Base-by-base conservation (phyloP, 2,329 filamentous ascomycete species). In the Talaromyces funiculosus region DNA sequence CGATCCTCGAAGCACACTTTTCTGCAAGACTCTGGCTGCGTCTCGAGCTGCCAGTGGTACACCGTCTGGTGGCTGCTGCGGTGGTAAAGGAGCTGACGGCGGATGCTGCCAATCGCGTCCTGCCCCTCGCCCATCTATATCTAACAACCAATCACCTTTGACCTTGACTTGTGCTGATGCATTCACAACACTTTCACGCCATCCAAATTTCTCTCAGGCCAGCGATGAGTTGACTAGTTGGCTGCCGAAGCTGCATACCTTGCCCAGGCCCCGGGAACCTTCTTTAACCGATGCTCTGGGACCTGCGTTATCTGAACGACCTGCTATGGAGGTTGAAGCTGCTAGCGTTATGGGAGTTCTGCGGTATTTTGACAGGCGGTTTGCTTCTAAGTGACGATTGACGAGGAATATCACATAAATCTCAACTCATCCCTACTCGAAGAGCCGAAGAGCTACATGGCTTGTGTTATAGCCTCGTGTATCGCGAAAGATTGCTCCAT, bases 341-440 rank as follows among this genome's bases (percentile, higher is more conserved):
- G 89, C 89, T 0, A 92, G 89, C 72, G 90, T 92, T 59, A 92
- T 92, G 89, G 88, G 87, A 43, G 89, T 92, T n/a, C 75, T 92
- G 62, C 90, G 89, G 73, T 87, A 89, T 64, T 92, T 92, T 75
- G 89, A 92, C 68, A 81, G 90, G 54, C 79, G 89, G 58, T 92
- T 92, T 60, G 74, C 75, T 38, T 73, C 75, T 56, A 75, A 75
- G 69, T 74, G 68, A 67, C 45, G 49, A 24, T 20, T 3, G 16
- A 29, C 18, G 33, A 51, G 37, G 3, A 26, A 31, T 18, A 20
- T 29, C 40, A 20, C 6, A 33, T 20, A 53, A 20, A 38, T 49
- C 20, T 38, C 42, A 49, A n/a, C 42, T 57, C 42, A 51, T 16
- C 20, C n/a, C 16, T 10, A 29, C 3, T 16, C 45, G 26, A 20